Percentiles rank a stretch among this genome's conserved stretches.
Evolutionary conservation across 1,284 basidiomycete genomes (phyloP).

Genomic region (Papiliotrema flavescens): DNA sequence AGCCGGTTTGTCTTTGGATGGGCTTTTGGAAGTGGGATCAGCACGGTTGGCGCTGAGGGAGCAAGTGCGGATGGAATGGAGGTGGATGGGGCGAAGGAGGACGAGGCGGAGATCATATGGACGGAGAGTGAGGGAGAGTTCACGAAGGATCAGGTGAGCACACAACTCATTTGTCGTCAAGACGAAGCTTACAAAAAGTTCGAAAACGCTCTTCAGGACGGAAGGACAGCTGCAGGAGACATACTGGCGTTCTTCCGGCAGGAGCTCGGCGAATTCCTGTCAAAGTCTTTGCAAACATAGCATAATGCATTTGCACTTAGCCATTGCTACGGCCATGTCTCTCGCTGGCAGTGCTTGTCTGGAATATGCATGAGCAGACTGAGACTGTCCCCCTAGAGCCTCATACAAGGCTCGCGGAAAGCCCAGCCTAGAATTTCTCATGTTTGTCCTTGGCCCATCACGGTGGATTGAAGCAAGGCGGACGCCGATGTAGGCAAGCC

Average conservation of each 20-base stretch:
- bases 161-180: background rate
- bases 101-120: conserved; percentile 51
- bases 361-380: too few relatives aligned
- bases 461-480: too few relatives aligned
- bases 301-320: background rate
- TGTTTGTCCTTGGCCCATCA: too few relatives aligned
- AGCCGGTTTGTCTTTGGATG: conserved; percentile 55
- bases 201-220: conserved; percentile 21
- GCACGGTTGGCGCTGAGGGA: conserved; percentile 14
- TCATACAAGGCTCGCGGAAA: too few relatives aligned
- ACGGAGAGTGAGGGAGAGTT: conserved; percentile 49
- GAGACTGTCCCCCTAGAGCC: too few relatives aligned
- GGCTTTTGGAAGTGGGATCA: conserved; percentile 48
- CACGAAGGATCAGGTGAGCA: conserved; percentile 24
- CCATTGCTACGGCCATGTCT: too few relatives aligned
- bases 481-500: too few relatives aligned
- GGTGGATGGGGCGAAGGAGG: conserved; percentile 50
- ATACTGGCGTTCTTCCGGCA: conserved; percentile 18
- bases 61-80: conserved; percentile 53
- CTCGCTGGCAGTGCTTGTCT: too few relatives aligned
- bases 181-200: conserved; percentile 17
- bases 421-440: too few relatives aligned
- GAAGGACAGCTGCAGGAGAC: conserved; percentile 17
- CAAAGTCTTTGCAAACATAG: background rate
- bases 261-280: conserved; percentile 9